Percentiles rank a stretch among this genome's conserved stretches.
These are phyloP conservation scores for Ceratobasidium papillatum DNA, from an alignment of 1,284 basidiomycete genomes.

Conservation along the genomic window DNA sequence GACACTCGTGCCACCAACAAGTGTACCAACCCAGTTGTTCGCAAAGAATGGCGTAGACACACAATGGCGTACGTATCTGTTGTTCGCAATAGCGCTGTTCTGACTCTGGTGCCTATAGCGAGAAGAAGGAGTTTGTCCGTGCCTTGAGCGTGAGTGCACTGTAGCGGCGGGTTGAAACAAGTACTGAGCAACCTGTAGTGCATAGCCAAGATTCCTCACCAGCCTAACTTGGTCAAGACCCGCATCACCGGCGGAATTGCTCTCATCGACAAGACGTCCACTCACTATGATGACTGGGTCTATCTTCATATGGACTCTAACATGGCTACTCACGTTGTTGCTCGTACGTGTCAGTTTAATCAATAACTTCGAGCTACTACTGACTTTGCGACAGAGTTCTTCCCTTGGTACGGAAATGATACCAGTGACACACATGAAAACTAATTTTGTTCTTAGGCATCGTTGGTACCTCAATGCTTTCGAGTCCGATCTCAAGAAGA, in stretches of 20 bases:
- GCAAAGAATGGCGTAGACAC: constrained; percentile 28
- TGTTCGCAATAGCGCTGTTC: not conserved
- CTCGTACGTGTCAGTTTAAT: constrained; percentile 11
- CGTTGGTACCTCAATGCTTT: constrained; percentile 31
- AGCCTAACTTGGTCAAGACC: constrained; percentile 9
- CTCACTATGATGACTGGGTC: constrained; percentile 30
- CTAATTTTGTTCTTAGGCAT: constrained; percentile 11
- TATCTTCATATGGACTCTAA: constrained; percentile 34
- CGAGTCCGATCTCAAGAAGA: constrained; percentile 18
- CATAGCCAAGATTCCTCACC: constrained; percentile 26
- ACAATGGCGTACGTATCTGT: constrained; percentile 19
- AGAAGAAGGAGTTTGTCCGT: constrained; percentile 35
- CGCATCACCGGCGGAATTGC: constrained; percentile 21
- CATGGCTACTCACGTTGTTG: constrained; percentile 21
- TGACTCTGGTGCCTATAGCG: not conserved
- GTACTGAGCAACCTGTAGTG: not conserved
- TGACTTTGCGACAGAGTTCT: constrained; percentile 8
- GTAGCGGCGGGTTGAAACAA: not conserved
- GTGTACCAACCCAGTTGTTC: constrained; percentile 28
- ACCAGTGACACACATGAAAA: not conserved
- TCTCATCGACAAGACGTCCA: not conserved
- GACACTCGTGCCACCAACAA: not conserved
- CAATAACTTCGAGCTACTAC: not conserved
- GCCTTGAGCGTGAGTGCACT: constrained; percentile 18
- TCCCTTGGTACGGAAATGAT: constrained; percentile 3